phyloP scores from a whole-genome alignment of 495 filamentous ascomycete species.

The Penicillium roqueforti region DNA sequence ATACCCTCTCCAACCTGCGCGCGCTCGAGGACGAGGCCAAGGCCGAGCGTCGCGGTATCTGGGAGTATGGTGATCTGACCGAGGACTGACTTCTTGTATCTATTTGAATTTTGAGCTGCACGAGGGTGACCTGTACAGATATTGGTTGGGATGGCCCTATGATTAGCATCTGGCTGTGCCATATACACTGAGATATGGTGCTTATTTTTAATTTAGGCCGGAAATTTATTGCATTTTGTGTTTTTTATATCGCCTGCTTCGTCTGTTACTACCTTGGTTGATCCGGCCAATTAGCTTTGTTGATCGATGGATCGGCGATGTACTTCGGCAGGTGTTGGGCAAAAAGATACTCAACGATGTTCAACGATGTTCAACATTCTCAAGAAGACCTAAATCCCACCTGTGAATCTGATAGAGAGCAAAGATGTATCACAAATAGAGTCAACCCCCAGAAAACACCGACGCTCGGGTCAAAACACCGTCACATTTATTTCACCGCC shows the following conservation, averaged over 20 bases:
- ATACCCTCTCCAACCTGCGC: conserved; percentile 61
- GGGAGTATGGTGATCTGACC: conserved; percentile 95
- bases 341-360: too few relatives aligned
- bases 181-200: conserved; percentile 6
- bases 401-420: not conserved
- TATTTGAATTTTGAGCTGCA: conserved; percentile 15
- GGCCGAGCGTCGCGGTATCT: conserved; percentile 74
- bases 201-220: not conserved
- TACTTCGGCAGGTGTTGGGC: too few relatives aligned
- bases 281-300: conserved; percentile 5
- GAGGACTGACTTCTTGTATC: conserved; percentile 58
- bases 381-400: not conserved
- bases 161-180: conserved; percentile 8
- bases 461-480: not conserved
- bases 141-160: conserved; percentile 6
- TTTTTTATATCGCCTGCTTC: too few relatives aligned
- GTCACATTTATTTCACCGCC: conserved; percentile 9
- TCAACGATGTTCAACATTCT: not conserved
- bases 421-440: not conserved
- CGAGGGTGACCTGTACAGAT: conserved; percentile 18
- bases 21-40: conserved; percentile 72
- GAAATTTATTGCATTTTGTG: conserved; percentile 3
- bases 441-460: not conserved
- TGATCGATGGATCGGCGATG: not conserved
- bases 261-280: not conserved